phyloP scores from a whole-genome alignment of 2,329 filamentous ascomycete genomes.

The Venturia effusa region DNA sequence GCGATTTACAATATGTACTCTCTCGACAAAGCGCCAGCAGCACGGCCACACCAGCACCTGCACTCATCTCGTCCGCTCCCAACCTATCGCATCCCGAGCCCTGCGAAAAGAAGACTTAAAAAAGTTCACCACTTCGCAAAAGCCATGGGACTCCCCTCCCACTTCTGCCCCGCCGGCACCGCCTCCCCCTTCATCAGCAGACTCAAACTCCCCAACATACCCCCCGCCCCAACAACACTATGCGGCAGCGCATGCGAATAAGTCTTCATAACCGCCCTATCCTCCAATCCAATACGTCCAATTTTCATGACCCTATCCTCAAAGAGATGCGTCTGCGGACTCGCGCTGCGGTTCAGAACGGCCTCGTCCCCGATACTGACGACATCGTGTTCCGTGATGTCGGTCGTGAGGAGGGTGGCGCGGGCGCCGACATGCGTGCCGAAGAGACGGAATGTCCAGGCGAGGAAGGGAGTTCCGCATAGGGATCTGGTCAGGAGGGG shows the following conservation, averaged over 20 bases:
- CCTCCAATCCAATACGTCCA: not conserved
- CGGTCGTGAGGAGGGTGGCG: not conserved
- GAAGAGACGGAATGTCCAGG: slow-evolving; percentile 1
- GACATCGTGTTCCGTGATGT: not conserved
- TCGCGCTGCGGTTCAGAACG: not conserved
- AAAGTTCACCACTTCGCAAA: not conserved
- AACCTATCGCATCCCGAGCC: too few species aligned
- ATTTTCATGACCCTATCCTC: not conserved
- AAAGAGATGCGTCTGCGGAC: not conserved
- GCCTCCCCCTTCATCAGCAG: not conserved
- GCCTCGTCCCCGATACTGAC: not conserved
- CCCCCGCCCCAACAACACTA: not conserved
- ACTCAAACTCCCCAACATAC: not conserved
- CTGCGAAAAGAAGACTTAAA: too few species aligned
- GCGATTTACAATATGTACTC: too few species aligned
- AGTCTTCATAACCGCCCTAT: not conserved
- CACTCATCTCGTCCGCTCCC: too few species aligned
- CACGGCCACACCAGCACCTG: too few species aligned
- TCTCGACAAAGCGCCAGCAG: too few species aligned
- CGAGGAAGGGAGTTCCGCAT: not conserved
- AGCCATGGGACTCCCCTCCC: slow-evolving; percentile 1
- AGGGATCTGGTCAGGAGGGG: not conserved
- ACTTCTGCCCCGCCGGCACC: not conserved
- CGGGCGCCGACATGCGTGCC: not conserved
- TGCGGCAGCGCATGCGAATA: not conserved